Base-by-base conservation (phyloP, 1,139 yeast species). In the Pneumocystis jirovecii region DNA sequence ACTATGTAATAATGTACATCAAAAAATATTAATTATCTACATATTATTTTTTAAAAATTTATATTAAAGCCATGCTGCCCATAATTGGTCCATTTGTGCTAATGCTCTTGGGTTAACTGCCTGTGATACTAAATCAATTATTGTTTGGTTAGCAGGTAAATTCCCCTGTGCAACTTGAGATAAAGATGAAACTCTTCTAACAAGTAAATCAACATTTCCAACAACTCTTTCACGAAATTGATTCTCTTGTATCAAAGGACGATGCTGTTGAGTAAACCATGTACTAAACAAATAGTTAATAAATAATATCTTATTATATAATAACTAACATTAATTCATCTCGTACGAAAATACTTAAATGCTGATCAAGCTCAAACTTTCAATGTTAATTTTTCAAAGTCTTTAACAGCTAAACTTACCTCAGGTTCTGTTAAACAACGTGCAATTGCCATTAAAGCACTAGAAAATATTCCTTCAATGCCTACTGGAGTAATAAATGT, bases 101-200 rank as follows among this genome's bases (percentile, higher is more conserved):
- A 95, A 79, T 72, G 89, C 89, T 71, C 96, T 83, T 44, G 98
- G 97, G 73, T 91, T 93, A 17, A 93, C 98, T 4, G 99, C 97
- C 73, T 89, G 95, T 2, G 96, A 87, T 65, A 95, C 89, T 73
- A 93, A 82, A 71, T 93, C 97, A 70, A 93, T 82, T 45, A 91
- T 89, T 68, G 89, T 87, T 74, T 93, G 98, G 63, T 96, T 89
- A n/a, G 96, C 89, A 19, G 95, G 95, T 12, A 82, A 76, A 35
- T 87, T 84, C 31, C 87, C 84, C 42, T 85, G 84, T 34, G 91
- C 86, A 62, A 85, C 81, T 72, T 87, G 96, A 2, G 95, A 91
- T 78, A 95, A 79, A 19, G 80, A 74, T 1, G 76, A 69, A 1
- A 84, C 83, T 65, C 82, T 80, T 76, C 89, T 87, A 66, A 86